Evolutionary conservation across 2,329 filamentous ascomycete species (phyloP), one percentile per base, ranked within the genome.

Genomic region (Fusarium illudens): DNA sequence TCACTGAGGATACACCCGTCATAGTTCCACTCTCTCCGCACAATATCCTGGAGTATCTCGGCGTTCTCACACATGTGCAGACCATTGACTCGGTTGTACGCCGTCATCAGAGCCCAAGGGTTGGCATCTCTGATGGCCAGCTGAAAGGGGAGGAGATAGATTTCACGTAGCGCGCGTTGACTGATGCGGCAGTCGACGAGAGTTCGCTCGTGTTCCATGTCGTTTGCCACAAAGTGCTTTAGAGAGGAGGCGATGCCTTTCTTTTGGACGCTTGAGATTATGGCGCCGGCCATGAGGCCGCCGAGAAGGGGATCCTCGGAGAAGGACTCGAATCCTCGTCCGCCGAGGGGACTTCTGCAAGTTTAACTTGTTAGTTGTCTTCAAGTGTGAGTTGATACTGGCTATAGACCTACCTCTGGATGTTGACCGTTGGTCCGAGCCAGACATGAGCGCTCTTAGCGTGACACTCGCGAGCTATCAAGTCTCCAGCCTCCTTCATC

Each of bases 181-280:
- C 25, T 49, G 6, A 20, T 20, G 2, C 11, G 83, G 60, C 81
- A 82, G 64, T 88, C 81, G 0, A 88, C 84, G 6, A 82, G 83
- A 75, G 86, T 86, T 15, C 86, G 81, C 75, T 82, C 83, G 70
- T 87, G 84, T 73, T 89, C 86, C 71, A 87, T 86, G 68, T 89
- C 87, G 66, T 89, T 89, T 76, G 84, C 87, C 17, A 88, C 83
- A 73, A 88, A 88, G 74, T 89, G 87, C 79, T 89, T 89, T 60
- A 87, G 79, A 3, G 84, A 84, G 4, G 87, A 85, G 68, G 84
- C 82, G 32, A 88, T 81, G 8, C 85, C 86, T 12, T 80, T 85
- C 60, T 80, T 82, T 75, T 88, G 84, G 56, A 88, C 86, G 9
- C 86, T 86, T 37, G 80, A 80, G 36, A 87, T 79, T 25, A 88